Evolutionary conservation across 176 grass and related monocot species (phyloP).

Genomic region (Ensete glaucum): DNA sequence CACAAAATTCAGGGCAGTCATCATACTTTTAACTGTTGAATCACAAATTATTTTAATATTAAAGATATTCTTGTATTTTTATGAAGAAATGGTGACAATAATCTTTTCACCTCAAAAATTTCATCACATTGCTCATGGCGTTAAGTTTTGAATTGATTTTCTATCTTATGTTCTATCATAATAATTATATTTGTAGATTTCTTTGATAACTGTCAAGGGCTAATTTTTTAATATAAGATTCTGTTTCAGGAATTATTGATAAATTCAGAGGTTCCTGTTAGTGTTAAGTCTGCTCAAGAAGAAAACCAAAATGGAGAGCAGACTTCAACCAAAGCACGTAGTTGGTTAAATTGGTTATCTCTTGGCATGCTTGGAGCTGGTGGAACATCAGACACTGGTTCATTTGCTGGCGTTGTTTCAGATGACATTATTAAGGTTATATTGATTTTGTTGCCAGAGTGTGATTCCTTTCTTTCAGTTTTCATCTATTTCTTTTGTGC

Average conservation of each 20-base stretch:
- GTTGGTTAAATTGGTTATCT: slow-evolving; percentile 98
- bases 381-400: slow-evolving; percentile 73
- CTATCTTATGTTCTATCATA: too few relatives aligned
- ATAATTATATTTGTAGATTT: not conserved
- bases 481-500: slow-evolving; percentile 30
- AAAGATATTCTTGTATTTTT: too few relatives aligned
- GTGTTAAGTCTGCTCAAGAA: slow-evolving; percentile 33
- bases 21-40: too few relatives aligned
- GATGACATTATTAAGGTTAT: slow-evolving; percentile 96
- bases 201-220: not conserved
- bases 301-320: slow-evolving; percentile 51
- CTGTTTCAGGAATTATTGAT: slow-evolving; percentile 48
- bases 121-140: too few relatives aligned
- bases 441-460: slow-evolving; percentile 13
- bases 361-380: slow-evolving; percentile 98
- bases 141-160: too few relatives aligned
- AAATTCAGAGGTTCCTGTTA: slow-evolving; percentile 32
- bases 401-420: slow-evolving; percentile 90
- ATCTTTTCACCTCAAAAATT: too few relatives aligned
- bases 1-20: too few relatives aligned
- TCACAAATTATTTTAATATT: too few relatives aligned
- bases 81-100: too few relatives aligned
- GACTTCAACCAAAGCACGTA: slow-evolving; percentile 35
- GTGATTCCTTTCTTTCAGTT: not conserved
- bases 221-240: slow-evolving; percentile 13